Evolutionary conservation across 805 yeast genomes (phyloP).

Genomic region (Barnettozyma wickerhamii): DNA sequence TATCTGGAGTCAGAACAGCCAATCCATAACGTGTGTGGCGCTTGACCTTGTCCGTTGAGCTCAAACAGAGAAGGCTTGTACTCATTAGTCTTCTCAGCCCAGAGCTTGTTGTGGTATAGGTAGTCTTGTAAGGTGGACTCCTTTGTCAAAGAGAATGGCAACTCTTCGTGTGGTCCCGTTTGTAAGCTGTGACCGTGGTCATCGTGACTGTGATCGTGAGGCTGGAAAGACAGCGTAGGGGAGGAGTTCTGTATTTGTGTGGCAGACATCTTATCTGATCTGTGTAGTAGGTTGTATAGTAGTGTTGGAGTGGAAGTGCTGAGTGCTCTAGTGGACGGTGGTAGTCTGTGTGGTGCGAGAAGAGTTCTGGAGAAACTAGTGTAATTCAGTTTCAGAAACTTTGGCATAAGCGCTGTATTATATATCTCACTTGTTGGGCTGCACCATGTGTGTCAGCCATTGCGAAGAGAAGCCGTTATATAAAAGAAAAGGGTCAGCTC

Average conservation of each 20-base stretch:
- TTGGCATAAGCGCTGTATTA: not conserved
- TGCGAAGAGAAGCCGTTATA: not conserved
- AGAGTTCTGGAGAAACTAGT: too few relatives aligned
- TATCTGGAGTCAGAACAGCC: slow-evolving; percentile 93
- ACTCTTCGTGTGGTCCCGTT: slow-evolving; percentile 15
- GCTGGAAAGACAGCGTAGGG: slow-evolving; percentile 1
- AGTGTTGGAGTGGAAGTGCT: too few relatives aligned
- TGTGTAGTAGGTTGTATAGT: slow-evolving; percentile 5
- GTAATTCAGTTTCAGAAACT: not conserved
- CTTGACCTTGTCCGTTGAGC: slow-evolving; percentile 71
- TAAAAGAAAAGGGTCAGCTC: not conserved
- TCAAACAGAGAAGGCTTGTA: slow-evolving; percentile 24
- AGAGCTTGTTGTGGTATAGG: slow-evolving; percentile 41
- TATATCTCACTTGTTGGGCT: too few relatives aligned
- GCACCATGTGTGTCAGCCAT: too few relatives aligned
- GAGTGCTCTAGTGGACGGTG: too few relatives aligned
- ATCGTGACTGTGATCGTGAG: slow-evolving; percentile 1
- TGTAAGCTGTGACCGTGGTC: too few relatives aligned
- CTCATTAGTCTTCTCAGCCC: slow-evolving; percentile 35
- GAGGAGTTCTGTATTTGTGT: slow-evolving; percentile 5
- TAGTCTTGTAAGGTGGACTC: slow-evolving; percentile 46
- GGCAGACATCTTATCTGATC: slow-evolving; percentile 6
- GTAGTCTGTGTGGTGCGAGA: too few relatives aligned
- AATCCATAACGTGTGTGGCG: slow-evolving; percentile 92
- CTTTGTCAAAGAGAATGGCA: slow-evolving; percentile 35